Evolutionary conservation across 148 eudicot genomes (phyloP).

Genomic region (Beta vulgaris): DNA sequence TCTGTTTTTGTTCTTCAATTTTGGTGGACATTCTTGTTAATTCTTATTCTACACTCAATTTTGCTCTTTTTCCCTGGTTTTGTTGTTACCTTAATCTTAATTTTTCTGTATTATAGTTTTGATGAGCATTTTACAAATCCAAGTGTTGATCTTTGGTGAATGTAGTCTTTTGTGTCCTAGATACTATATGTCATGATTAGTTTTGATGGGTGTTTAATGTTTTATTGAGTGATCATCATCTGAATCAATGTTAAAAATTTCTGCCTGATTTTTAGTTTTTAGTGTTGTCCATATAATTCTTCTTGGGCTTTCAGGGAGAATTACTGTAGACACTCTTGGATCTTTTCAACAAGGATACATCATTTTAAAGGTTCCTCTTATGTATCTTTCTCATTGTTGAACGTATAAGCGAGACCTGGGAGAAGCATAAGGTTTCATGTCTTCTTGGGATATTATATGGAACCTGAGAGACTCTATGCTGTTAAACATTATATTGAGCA

Average conservation of each 20-base stretch:
- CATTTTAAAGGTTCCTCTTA: no score
- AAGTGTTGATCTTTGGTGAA: neutral
- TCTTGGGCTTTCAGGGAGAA: neutral
- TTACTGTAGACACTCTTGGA: no score
- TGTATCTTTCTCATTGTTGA: no score
- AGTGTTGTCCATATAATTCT: neutral
- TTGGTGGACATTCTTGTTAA: neutral
- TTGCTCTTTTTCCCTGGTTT: neutral
- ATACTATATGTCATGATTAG: neutral
- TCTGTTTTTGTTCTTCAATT: neutral
- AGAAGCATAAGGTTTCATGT: no score
- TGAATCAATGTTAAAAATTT: neutral
- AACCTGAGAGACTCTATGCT: no score
- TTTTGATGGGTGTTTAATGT: neutral
- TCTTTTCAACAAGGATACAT: no score
- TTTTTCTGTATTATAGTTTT: neutral
- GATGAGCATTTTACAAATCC: neutral
- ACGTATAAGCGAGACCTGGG: no score
- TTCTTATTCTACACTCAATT: neutral
- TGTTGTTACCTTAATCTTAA: no score
- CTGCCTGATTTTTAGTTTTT: neutral
- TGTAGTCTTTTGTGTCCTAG: neutral
- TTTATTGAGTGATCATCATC: neutral
- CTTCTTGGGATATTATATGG: no score
- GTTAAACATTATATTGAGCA: no score